Evolutionary conservation across 169 alveolate genomes (phyloP).

Genomic region (Plasmodium relictum): DNA sequence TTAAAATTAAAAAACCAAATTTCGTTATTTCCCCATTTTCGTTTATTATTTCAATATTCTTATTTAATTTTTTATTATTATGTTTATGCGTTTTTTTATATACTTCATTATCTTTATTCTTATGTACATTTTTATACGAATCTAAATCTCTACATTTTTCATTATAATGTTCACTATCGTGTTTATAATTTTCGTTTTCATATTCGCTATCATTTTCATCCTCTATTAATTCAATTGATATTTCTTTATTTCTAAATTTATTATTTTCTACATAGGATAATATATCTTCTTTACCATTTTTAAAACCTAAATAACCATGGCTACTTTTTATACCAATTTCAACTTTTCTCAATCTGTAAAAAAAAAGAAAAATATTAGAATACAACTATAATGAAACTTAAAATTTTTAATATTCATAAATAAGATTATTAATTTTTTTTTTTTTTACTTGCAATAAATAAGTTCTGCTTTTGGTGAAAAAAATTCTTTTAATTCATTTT

Average conservation of each 20-base stretch:
- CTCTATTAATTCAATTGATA: slow-evolving; percentile 10
- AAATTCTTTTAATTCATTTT: slow-evolving; percentile 29
- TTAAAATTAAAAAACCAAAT: slow-evolving; percentile 25
- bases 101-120: neutral
- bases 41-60: slow-evolving; percentile 20
- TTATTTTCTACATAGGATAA: slow-evolving; percentile 10
- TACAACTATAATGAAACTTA: neutral
- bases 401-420: neutral
- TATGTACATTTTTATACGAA: neutral
- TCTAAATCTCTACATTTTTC: neutral
- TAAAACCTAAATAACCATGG: slow-evolving; percentile 37
- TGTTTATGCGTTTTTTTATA: neutral
- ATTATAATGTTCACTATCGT: neutral
- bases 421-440: neutral
- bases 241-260: neutral
- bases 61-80: neutral
- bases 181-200: neutral
- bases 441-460: slow-evolving; percentile 30
- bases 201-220: slow-evolving; percentile 1
- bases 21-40: slow-evolving; percentile 52
- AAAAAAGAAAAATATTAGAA: neutral
- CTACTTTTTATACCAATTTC: slow-evolving; percentile 27
- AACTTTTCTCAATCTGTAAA: slow-evolving; percentile 21
- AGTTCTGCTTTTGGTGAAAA: slow-evolving; percentile 36
- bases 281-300: slow-evolving; percentile 8